Evolutionary conservation across 169 alveolate species (phyloP).

Genomic region (Plasmodium malariae): DNA sequence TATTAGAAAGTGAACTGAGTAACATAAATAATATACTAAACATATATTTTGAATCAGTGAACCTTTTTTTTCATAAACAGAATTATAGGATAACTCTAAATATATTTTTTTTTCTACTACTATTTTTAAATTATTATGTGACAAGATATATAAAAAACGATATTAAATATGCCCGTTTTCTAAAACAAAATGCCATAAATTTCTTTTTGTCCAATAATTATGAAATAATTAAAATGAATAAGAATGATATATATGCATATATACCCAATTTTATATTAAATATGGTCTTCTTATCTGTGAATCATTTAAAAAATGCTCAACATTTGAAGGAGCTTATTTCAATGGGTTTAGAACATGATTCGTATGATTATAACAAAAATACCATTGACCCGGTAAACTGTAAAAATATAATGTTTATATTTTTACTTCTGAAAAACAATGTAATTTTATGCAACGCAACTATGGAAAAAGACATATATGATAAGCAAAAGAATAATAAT

Average conservation of each 20-base stretch:
- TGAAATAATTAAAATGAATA: constrained; percentile 47
- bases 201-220: constrained; percentile 59
- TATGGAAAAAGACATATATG: constrained; percentile 70
- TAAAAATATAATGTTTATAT: constrained; percentile 60
- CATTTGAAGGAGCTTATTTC: constrained; percentile 16
- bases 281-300: constrained; percentile 46
- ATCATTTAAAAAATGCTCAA: constrained; percentile 52
- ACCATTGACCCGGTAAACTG: constrained; percentile 14
- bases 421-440: constrained; percentile 58
- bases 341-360: background rate
- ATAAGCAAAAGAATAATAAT: constrained; percentile 20
- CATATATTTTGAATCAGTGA: constrained; percentile 69
- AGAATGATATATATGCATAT: constrained; percentile 49
- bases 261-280: constrained; percentile 61
- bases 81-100: constrained; percentile 55
- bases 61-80: constrained; percentile 51
- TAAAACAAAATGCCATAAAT: constrained; percentile 43
- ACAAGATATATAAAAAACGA: constrained; percentile 65
- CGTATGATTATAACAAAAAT: constrained; percentile 37
- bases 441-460: constrained; percentile 5
- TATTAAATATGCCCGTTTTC: constrained; percentile 27
- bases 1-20: constrained; percentile 55
- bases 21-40: constrained; percentile 68
- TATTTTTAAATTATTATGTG: constrained; percentile 74
- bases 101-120: constrained; percentile 47